phyloP scores from a whole-genome alignment of 768 basidiomycete species.

The Kwoniella sp. region DNA sequence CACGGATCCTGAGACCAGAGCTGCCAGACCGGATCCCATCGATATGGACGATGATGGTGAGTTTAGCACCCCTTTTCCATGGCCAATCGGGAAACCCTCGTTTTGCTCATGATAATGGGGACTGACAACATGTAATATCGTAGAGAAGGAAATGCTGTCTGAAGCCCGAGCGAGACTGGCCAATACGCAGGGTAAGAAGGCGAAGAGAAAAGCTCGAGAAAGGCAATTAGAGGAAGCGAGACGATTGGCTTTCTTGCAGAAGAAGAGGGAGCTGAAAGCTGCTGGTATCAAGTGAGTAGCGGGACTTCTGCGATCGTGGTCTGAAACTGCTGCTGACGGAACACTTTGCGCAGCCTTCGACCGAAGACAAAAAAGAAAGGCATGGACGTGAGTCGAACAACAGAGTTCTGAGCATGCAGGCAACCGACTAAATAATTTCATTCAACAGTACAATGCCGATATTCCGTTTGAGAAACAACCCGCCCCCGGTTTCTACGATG shows the following conservation, averaged over 20 bases:
- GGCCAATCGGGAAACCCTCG: too few relatives aligned
- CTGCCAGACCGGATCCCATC: slow-evolving; percentile 96
- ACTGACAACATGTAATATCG: too few relatives aligned
- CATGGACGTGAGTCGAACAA: slow-evolving; percentile 77
- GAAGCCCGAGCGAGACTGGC: slow-evolving; percentile 97
- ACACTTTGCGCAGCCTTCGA: slow-evolving; percentile 66
- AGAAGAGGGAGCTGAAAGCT: slow-evolving; percentile 95
- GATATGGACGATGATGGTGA: slow-evolving; percentile 99
- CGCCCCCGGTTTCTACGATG: slow-evolving; percentile 95
- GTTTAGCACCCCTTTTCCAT: too few relatives aligned
- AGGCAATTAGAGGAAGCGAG: slow-evolving; percentile 95
- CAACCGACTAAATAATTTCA: not conserved
- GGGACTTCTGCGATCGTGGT: not conserved
- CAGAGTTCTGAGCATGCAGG: too few relatives aligned
- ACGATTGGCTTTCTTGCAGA: slow-evolving; percentile 89
- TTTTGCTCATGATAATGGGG: too few relatives aligned
- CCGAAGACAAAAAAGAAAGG: slow-evolving; percentile 93
- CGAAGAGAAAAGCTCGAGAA: slow-evolving; percentile 96
- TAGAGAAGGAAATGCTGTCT: slow-evolving; percentile 99
- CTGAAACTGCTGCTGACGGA: not conserved
- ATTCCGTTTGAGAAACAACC: slow-evolving; percentile 98
- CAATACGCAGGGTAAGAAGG: slow-evolving; percentile 99
- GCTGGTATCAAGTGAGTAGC: slow-evolving; percentile 87
- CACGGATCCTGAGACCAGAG: slow-evolving; percentile 97
- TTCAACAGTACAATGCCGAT: slow-evolving; percentile 84